Conservation (phyloP, 768 basidiomycete genomes). For the Mycena pura region DNA sequence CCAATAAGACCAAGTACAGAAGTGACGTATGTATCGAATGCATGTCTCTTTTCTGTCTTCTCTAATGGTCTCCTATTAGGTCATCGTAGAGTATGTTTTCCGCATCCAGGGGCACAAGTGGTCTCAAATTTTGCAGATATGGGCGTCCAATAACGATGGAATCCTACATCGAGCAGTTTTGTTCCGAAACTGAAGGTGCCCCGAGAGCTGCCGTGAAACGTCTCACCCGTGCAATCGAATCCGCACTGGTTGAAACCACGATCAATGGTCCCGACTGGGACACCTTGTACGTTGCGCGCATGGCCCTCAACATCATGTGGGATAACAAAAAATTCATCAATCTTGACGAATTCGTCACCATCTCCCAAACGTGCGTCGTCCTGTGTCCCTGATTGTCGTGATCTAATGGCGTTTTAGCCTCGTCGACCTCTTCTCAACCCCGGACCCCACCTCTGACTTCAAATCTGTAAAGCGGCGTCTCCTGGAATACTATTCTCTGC, state of each 20-base stretch:
- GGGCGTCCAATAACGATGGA: slow-evolving; percentile 82
- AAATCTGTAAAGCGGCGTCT: slow-evolving; percentile 70
- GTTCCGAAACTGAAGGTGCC: slow-evolving; percentile 69
- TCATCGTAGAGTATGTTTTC: slow-evolving; percentile 70
- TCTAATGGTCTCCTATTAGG: slow-evolving; percentile 45
- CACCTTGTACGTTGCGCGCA: slow-evolving; percentile 86
- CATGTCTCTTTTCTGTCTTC: slow-evolving; percentile 28
- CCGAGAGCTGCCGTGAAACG: slow-evolving; percentile 85
- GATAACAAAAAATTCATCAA: slow-evolving; percentile 77
- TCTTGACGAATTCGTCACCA: slow-evolving; percentile 79
- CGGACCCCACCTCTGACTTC: slow-evolving; percentile 66
- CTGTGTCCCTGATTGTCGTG: slow-evolving; percentile 12
- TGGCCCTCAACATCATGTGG: slow-evolving; percentile 96
- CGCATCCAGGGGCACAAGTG: slow-evolving; percentile 16
- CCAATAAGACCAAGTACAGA: slow-evolving; percentile 94
- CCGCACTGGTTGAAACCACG: slow-evolving; percentile 73
- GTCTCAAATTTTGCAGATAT: slow-evolving; percentile 59
- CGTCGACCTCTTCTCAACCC: slow-evolving; percentile 84
- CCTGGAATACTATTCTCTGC: slow-evolving; percentile 87
- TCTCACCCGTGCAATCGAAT: slow-evolving; percentile 78
- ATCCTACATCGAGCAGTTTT: slow-evolving; percentile 77
- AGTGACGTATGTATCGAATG: slow-evolving; percentile 70
- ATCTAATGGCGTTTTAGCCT: slow-evolving; percentile 55
- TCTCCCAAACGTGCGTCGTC: slow-evolving; percentile 87
- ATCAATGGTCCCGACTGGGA: slow-evolving; percentile 98